phyloP scores from a whole-genome alignment of 2,329 filamentous ascomycete genomes.

The Colletotrichum scovillei region DNA sequence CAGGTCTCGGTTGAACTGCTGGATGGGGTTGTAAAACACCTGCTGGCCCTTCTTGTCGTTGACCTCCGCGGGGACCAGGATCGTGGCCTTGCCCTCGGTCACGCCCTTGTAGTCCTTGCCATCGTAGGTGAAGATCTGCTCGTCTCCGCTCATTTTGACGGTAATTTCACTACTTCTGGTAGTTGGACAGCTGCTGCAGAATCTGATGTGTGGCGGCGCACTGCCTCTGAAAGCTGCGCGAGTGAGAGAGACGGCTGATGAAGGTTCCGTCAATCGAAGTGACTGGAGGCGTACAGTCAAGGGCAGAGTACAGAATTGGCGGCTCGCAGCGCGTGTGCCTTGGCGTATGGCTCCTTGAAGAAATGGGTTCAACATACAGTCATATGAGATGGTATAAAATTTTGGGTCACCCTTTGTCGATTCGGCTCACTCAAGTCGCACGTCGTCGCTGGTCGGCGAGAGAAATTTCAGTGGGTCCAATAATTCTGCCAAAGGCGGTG shows the following conservation, averaged over 20 bases:
- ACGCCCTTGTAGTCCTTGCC: slow-evolving; percentile 64
- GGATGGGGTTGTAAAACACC: slow-evolving; percentile 99
- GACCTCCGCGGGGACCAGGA: slow-evolving; percentile 62
- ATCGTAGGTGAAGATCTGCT: slow-evolving; percentile 50
- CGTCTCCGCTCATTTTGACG: slow-evolving; percentile 42
- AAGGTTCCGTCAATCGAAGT: neutral
- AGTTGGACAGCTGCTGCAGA: slow-evolving; percentile 3
- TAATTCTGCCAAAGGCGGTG: slow-evolving; percentile 35
- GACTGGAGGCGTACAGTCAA: neutral
- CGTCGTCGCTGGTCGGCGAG: slow-evolving; percentile 10
- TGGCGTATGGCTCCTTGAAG: slow-evolving; percentile 15
- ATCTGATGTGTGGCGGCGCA: slow-evolving; percentile 10
- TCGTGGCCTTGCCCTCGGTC: slow-evolving; percentile 67
- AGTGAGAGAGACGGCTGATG: neutral
- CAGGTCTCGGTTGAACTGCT: slow-evolving; percentile 97
- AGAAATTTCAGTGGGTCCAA: slow-evolving; percentile 38
- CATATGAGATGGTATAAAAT: neutral
- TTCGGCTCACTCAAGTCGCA: slow-evolving; percentile 5
- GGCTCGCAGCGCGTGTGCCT: slow-evolving; percentile 24
- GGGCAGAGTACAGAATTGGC: neutral
- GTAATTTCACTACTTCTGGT: slow-evolving; percentile 7
- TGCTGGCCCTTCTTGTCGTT: slow-evolving; percentile 64
- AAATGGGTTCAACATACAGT: slow-evolving; percentile 25
- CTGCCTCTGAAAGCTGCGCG: neutral
- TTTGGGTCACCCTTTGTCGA: neutral